phyloP scores from a whole-genome alignment of 225 moss, liverwort and hornwort species.

The Lunularia cruciata region DNA sequence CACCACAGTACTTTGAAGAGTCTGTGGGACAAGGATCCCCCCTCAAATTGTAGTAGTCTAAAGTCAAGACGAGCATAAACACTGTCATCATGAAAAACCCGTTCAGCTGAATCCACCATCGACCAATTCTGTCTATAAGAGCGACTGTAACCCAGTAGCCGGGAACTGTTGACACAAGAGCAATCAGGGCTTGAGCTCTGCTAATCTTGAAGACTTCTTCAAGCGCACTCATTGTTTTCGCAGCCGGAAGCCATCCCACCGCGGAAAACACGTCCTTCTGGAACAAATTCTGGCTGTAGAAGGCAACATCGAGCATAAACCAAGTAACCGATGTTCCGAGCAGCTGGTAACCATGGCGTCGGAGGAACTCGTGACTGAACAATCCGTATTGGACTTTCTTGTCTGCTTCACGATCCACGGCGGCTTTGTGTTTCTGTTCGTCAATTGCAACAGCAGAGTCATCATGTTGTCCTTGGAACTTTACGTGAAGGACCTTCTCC shows the following conservation, averaged over 20 bases:
- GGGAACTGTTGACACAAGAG: constrained; percentile 37
- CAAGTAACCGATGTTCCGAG: constrained; percentile 21
- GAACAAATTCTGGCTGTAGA: constrained; percentile 40
- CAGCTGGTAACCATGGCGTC: constrained; percentile 32
- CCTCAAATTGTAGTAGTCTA: constrained; percentile 50
- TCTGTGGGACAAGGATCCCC: constrained; percentile 3
- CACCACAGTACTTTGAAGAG: constrained; percentile 3
- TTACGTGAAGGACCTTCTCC: constrained; percentile 22
- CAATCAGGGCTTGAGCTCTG: constrained; percentile 34
- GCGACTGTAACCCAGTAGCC: constrained; percentile 44
- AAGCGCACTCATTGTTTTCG: constrained; percentile 26
- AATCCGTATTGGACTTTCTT: constrained; percentile 17
- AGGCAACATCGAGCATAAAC: constrained; percentile 36
- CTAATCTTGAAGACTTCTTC: constrained; percentile 26
- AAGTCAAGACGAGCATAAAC: constrained; percentile 59
- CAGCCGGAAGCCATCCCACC: constrained; percentile 33
- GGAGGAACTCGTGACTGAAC: constrained; percentile 27
- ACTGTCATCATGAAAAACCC: constrained; percentile 72
- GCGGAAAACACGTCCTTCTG: constrained; percentile 30
- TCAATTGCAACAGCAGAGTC: neutral
- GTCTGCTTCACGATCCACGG: neutral
- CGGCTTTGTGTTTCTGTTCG: neutral
- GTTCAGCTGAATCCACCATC: constrained; percentile 59
- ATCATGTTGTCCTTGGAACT: constrained; percentile 26
- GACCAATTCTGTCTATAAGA: constrained; percentile 44